phyloP scores from a whole-genome alignment of 2,329 filamentous ascomycete genomes.

The Fusarium guadeloupense region DNA sequence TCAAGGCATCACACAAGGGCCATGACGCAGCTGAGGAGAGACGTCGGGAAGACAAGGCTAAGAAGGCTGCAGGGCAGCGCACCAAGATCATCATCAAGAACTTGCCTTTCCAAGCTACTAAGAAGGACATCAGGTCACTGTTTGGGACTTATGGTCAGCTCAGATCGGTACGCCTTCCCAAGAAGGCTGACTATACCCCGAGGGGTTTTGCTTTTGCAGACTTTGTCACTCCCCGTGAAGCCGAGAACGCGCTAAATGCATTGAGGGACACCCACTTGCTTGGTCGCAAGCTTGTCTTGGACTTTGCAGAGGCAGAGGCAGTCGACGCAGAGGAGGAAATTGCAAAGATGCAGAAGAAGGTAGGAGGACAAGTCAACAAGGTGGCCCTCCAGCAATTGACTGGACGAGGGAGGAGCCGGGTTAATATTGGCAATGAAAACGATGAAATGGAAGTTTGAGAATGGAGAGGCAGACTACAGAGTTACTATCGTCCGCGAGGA shows the following conservation, averaged over 20 bases:
- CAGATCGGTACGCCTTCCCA: slow-evolving; percentile 89
- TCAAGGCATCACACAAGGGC: slow-evolving; percentile 88
- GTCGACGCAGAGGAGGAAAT: slow-evolving; percentile 96
- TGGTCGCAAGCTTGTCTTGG: slow-evolving; percentile 86
- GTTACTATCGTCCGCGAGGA: slow-evolving; percentile 23
- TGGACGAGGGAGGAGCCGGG: slow-evolving; percentile 83
- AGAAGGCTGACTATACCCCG: slow-evolving; percentile 89
- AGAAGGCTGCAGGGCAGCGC: slow-evolving; percentile 77
- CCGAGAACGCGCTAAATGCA: slow-evolving; percentile 88
- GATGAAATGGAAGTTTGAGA: slow-evolving; percentile 59
- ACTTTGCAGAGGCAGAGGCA: slow-evolving; percentile 89
- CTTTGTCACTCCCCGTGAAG: slow-evolving; percentile 91
- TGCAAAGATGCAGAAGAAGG: slow-evolving; percentile 95
- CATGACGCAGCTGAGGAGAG: slow-evolving; percentile 88
- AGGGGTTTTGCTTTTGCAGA: slow-evolving; percentile 97
- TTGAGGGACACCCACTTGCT: slow-evolving; percentile 93
- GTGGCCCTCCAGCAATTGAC: slow-evolving; percentile 90
- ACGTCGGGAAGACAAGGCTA: slow-evolving; percentile 81
- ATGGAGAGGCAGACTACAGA: slow-evolving; percentile 30
- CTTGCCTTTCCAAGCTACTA: slow-evolving; percentile 92
- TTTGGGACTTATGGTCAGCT: slow-evolving; percentile 93
- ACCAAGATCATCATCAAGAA: slow-evolving; percentile 99
- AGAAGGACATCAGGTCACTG: slow-evolving; percentile 87
- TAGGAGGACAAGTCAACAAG: slow-evolving; percentile 88
- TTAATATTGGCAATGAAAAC: slow-evolving; percentile 81